These are phyloP conservation scores for Macrophomina tecta DNA, from an alignment of 2,329 filamentous ascomycete species.

Conservation along the genomic window DNA sequence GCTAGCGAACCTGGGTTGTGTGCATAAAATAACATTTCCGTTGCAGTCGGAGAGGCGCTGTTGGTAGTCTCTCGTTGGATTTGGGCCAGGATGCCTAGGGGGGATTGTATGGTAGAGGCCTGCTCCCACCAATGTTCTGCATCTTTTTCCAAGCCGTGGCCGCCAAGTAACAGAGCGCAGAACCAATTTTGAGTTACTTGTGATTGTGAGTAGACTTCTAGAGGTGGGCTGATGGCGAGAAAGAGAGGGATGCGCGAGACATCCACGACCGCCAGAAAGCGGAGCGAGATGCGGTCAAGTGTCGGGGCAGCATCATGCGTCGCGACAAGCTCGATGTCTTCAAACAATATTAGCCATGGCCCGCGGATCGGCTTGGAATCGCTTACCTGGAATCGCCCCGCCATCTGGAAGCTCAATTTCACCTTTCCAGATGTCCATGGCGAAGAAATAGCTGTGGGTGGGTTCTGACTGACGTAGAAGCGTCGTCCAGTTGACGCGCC, in stretches of 20 bases:
- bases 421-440: conserved; percentile 42
- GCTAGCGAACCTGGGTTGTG: conserved; percentile 33
- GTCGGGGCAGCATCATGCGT: conserved; percentile 34
- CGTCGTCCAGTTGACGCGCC: conserved; percentile 20
- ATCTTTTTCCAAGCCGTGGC: conserved; percentile 21
- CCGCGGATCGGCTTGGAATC: no score
- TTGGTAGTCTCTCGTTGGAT: conserved; percentile 31
- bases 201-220: conserved; percentile 46
- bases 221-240: conserved; percentile 44
- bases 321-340: conserved; percentile 40
- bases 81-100: conserved; percentile 47
- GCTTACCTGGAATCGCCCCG: conserved; percentile 36
- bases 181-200: conserved; percentile 49
- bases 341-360: neutral
- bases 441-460: neutral
- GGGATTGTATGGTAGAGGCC: conserved; percentile 44
- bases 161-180: conserved; percentile 40
- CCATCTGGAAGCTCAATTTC: conserved; percentile 40
- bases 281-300: conserved; percentile 33
- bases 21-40: conserved; percentile 55
- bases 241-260: conserved; percentile 48
- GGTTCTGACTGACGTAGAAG: neutral
- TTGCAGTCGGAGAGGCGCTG: conserved; percentile 36
- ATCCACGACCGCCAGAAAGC: conserved; percentile 49
- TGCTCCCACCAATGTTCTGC: conserved; percentile 49